Evolutionary conservation across 2,329 filamentous ascomycete species (phyloP), one percentile per base, ranked within the genome.

Genomic region (Aaosphaeria pasadenensis): DNA sequence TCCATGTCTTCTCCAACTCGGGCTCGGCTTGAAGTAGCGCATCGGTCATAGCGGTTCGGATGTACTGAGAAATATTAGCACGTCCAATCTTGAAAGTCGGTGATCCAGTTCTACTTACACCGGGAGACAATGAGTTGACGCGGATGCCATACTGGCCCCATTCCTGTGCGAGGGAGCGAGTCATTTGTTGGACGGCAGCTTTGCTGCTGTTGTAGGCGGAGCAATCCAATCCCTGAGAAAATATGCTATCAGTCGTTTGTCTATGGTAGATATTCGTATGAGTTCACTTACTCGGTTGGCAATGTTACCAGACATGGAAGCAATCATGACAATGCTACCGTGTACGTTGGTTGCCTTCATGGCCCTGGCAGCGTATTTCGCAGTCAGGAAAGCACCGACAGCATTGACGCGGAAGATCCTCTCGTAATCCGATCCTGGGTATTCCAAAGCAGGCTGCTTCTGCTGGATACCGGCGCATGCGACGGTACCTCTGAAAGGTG

Each of bases 271-370:
- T 13, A 17, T 24, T 24, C 17, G 17, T 2, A 24, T 24, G 17
- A 3, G 17, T 24, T 3, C 17, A 24, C 45, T 11, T 39, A 54
- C 52, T 45, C 52, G 40, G 30, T 54, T 54, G n/a, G 52, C 52
- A 30, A 54, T 40, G 32, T 54, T 50, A 9, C 51, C 51, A 6
- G 49, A 52, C 51, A 54, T 54, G 29, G 45, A 49, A 5, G 51
- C 51, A 28, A 88, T 85, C 60, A 88, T 70, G 11, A 82, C 81
- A 50, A 88, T 80, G 62, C 82, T 86, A 0, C 85, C 84, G 5
- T 74, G 72, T 29, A 72, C 65, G 6, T 71, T 67, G 30, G 81
- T 74, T 44, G 78, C 77, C 24, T 84, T 74, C 79, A 88, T 84
- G 67, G 67, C 9, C 13, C 13, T 36, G 9, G 33, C 33, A 36